Base-by-base conservation (phyloP, 163 green algal genomes). In the Prototheca stagnorum region DNA sequence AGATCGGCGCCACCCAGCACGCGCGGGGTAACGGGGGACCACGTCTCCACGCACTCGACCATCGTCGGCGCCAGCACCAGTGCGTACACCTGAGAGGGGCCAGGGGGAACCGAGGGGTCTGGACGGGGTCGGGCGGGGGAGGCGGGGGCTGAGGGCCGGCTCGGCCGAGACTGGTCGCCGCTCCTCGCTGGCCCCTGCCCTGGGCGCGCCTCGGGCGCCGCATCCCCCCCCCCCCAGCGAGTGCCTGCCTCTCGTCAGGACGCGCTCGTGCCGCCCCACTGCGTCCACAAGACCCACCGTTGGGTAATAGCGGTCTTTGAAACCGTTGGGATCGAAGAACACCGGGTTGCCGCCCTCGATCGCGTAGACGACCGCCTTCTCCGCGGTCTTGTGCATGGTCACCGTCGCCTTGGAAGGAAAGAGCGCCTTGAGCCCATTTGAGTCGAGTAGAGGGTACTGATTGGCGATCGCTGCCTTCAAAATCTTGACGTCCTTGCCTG, bases 401-500 rank as follows among this genome's bases (percentile, higher is more conserved):
- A 79, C 29, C 3, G 47, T 48, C 1, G 34, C 23, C 28, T 76
- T 74, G 44, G 23, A 29, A 0, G 70, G 63, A 12, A 76, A 50
- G 11, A 79, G 50, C 24, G 41, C 14, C 7, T 35, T 31, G 20
- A 69, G 25, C 17, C 58, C 24, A 14, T 65, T 60, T 6, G 74
- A 53, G 4, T 8, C 53, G 19, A 77, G 21, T 2, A 39, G 24
- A 5, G 57, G 44, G 23, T 48, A 70, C n/a, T 57, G 34, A 25
- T 57, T 47, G 26, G 47, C 24, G 2, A 67, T 28, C 17, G 51
- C 35, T 16, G 34, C 29, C 33, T 50, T 52, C 22, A 79, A 54
- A 20, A 48, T 57, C 31, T 79, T 79, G 31, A 52, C 50, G 33
- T 79, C 70, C 51, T 79, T 79, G 39, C 70, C 67, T 1, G 49